These are phyloP conservation scores for Backusella australiensis DNA, from an alignment of 192 early-diverging fungal species.

Conservation along the genomic window DNA sequence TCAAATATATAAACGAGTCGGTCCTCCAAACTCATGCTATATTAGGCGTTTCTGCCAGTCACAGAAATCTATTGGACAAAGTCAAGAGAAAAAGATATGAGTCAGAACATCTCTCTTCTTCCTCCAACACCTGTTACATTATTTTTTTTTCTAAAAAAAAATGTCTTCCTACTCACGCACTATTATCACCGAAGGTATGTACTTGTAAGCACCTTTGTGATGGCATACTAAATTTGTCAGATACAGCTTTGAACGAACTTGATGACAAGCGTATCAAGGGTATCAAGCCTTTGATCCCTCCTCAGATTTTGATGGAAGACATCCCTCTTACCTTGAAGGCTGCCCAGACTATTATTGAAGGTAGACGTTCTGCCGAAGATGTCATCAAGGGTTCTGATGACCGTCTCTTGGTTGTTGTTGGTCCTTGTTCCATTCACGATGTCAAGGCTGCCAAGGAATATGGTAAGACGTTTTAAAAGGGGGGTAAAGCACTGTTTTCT, in stretches of 20 bases:
- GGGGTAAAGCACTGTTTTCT: neutral
- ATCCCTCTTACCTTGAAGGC: constrained; percentile 75
- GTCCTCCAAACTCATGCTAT: neutral
- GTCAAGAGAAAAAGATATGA: neutral
- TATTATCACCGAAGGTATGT: constrained; percentile 11
- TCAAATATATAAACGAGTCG: neutral
- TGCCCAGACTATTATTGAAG: constrained; percentile 69
- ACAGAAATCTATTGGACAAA: neutral
- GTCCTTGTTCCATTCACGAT: constrained; percentile 87
- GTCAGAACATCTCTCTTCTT: neutral
- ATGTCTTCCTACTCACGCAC: constrained; percentile 6
- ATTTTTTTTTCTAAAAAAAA: neutral
- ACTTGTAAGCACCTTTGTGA: neutral
- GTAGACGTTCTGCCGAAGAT: constrained; percentile 58
- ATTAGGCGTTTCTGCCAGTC: neutral
- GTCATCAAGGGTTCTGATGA: constrained; percentile 76
- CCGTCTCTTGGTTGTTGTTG: constrained; percentile 77
- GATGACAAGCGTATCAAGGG: constrained; percentile 88
- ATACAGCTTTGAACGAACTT: constrained; percentile 82
- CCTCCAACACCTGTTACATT: neutral
- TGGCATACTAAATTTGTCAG: neutral
- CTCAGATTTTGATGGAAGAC: constrained; percentile 92
- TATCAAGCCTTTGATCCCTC: constrained; percentile 81
- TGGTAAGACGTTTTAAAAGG: constrained; percentile 18
- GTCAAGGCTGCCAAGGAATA: constrained; percentile 78